Base-by-base conservation (phyloP, 208 protist genomes). In the Acanthamoeba divionensis region DNA sequence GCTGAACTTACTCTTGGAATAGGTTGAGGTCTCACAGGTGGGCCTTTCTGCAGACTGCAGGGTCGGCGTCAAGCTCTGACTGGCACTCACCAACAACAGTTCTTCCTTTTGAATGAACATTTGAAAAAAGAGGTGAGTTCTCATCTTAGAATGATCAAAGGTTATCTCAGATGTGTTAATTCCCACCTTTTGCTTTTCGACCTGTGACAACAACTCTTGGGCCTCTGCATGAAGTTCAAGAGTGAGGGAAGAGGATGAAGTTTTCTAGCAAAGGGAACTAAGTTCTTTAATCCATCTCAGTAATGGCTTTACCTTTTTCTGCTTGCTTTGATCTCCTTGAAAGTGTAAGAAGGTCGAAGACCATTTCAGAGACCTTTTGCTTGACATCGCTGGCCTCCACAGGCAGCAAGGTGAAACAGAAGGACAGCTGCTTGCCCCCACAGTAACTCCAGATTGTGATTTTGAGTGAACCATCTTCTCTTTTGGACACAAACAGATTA, bases 301-400 rank as follows among this genome's bases (percentile, higher is more conserved):
- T n/a, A n/a, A 60, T 18, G n/a, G 18, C 18, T 60, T 60, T 71
- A 71, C 63, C 63, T 9, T 9, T 33, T 50, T 79, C 33, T 18
- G 38, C 38, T 26, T 45, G 67, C 38, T 79, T 45, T 26, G 7
- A 41, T 13, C 54, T 29, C 15, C 77, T 48, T 18, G 77, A 31
- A 7, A 86, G 8, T 13, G 50, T 33, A n/a, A 86, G 47, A 12
- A 86, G 77, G 15, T 86, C 77, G 24, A 86, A 86, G 33, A 86
- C 77, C 31, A 86, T 62, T 31, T 86, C 77, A 24, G 52, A 15
- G 21, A 65, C 54, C 77, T 86, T 86, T 48, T 48, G 4, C 26
- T 33, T 31, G 31, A 65, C 26, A 18, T 86, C 77, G 26, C 45
- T 55, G 5, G 26, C 15, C 8, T 65, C 52, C 4, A 21, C 5